Evolutionary conservation across 2,329 filamentous ascomycete genomes (phyloP), one percentile per base, ranked within the genome.

Genomic region (Pseudocercospora fijiensis): DNA sequence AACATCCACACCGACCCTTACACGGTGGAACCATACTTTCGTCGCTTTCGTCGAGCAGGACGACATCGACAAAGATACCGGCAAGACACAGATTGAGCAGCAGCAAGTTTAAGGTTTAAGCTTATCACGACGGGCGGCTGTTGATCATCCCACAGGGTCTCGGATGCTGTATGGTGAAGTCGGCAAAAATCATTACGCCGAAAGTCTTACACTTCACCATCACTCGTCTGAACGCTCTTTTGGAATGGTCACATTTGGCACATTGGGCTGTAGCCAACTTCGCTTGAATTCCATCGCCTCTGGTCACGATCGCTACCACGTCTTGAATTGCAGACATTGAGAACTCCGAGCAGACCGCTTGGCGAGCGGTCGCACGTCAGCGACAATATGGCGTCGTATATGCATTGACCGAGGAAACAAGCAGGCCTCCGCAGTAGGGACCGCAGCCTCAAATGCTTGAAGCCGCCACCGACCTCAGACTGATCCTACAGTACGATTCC

Each of bases 91-190:
- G 49, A 30, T 30, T n/a, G 26, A 53, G 49, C 49, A 53, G 49
- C 4, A 28, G 22, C 20, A 28, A 28, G 49, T 53, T 53, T 53
- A 53, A 53, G 26, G 49, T 53, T 53, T 30, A 53, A 53, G 49
- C 49, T 53, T 53, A 53, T 53, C 49, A 26, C 45, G 20, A 49
- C 45, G 45, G 45, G 13, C 22, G 45, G 22, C 18, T 22, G 45
- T 16, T 13, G 18, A 49, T 41, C 37, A 41, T 41, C 16, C 37
- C 16, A 41, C 37, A n/a, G 37, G 37, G 37, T 41, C 37, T 41
- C 37, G 37, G 37, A 41, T 41, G 24, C 20, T 22, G 13, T 4
- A 26, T 26, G 45, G 45, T 22, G 24, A 49, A 49, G 9, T 26
- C 45, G 45, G 45, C 45, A 49, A 49, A 49, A 24, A n/a, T 41